Percentiles rank a stretch among this genome's conserved stretches.
Evolutionary conservation across 306 rosid genomes (phyloP).

Genomic region (Inga leiocalycina): DNA sequence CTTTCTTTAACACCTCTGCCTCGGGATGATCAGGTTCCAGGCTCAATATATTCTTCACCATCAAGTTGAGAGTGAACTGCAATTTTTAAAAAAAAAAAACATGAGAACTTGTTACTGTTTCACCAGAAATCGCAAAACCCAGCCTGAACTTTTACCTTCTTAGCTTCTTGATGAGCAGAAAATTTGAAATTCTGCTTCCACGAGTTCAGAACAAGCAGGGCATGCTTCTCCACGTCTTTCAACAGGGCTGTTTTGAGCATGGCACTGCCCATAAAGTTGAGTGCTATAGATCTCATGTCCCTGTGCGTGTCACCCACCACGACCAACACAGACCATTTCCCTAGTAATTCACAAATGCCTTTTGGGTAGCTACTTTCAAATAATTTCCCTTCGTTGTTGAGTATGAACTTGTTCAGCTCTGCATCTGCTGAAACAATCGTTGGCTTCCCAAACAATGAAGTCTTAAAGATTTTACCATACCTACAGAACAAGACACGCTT

Average conservation of each 20-base stretch:
- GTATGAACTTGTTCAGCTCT: conserved; percentile 77
- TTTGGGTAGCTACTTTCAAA: conserved; percentile 92
- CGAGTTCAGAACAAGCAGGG: conserved; percentile 62
- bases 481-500: conserved; percentile 33
- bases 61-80: conserved; percentile 93
- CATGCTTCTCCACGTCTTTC: conserved; percentile 78
- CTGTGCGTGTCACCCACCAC: conserved; percentile 96
- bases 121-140: neutral
- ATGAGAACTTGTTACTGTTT: neutral
- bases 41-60: conserved; percentile 93
- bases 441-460: conserved; percentile 82
- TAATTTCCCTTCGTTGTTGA: conserved; percentile 89
- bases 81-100: neutral
- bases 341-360: conserved; percentile 93
- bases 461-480: conserved; percentile 88
- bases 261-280: conserved; percentile 80
- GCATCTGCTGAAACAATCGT: conserved; percentile 95
- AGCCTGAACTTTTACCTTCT: conserved; percentile 53
- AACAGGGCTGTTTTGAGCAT: conserved; percentile 70
- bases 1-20: conserved; percentile 78
- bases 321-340: conserved; percentile 97
- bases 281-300: conserved; percentile 82
- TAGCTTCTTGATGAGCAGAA: conserved; percentile 91
- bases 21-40: conserved; percentile 81
- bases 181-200: conserved; percentile 69